Conservation (phyloP, 495 filamentous ascomycete genomes). For the Hypoxylon crocopeplum region DNA sequence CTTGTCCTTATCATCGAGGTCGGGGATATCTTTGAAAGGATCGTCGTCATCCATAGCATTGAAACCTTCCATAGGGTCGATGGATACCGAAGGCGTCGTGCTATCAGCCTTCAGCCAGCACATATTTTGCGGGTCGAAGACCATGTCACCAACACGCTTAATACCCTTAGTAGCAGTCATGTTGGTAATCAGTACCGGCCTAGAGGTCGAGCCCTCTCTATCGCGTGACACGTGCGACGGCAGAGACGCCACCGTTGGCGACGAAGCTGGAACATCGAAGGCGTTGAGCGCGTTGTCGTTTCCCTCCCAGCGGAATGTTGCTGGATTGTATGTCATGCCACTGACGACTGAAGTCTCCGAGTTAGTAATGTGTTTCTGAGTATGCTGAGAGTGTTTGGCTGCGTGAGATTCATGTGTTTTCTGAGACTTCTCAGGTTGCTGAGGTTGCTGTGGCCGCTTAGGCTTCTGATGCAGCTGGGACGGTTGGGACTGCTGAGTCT, state of each 20-base stretch:
- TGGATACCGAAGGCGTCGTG: slow-evolving; percentile 45
- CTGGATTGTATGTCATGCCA: slow-evolving; percentile 94
- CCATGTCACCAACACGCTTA: slow-evolving; percentile 92
- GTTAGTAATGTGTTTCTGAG: slow-evolving; percentile 28
- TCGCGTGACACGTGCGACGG: slow-evolving; percentile 57
- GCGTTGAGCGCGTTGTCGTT: slow-evolving; percentile 83
- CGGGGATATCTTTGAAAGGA: slow-evolving; percentile 62
- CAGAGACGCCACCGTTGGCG: slow-evolving; percentile 54
- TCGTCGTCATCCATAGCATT: slow-evolving; percentile 74
- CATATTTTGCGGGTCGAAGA: slow-evolving; percentile 96
- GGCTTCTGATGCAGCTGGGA: not conserved
- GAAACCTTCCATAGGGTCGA: slow-evolving; percentile 74
- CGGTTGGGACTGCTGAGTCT: not conserved
- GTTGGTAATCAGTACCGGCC: slow-evolving; percentile 93
- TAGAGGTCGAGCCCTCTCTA: slow-evolving; percentile 66
- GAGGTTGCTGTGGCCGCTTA: not conserved
- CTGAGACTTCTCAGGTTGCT: slow-evolving; percentile 19
- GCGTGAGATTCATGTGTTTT: not conserved
- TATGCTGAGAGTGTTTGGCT: not conserved
- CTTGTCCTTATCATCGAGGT: slow-evolving; percentile 58
- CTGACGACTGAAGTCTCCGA: slow-evolving; percentile 68
- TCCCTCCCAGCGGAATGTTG: slow-evolving; percentile 87
- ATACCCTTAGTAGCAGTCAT: slow-evolving; percentile 76
- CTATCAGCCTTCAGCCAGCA: slow-evolving; percentile 83
- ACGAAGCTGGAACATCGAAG: slow-evolving; percentile 68